Base-by-base conservation (phyloP, 305 asterid genomes). In the Rubia tinctorum region DNA sequence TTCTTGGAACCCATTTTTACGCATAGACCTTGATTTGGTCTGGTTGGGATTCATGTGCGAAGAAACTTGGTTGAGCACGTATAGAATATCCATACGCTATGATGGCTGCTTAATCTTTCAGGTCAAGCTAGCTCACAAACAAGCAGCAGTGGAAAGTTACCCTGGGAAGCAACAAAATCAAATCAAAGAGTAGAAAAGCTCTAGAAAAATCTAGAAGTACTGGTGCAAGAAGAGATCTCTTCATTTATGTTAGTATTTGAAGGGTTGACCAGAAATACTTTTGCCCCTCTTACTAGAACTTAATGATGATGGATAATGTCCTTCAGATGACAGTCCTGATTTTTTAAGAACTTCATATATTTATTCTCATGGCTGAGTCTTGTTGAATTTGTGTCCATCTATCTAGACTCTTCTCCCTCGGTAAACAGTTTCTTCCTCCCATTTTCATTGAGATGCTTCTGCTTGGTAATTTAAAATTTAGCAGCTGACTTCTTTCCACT, bases 41-140 rank as follows among this genome's bases (percentile, higher is more conserved):
- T 15, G 67, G 43, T 67, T 43, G 43, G 3, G 62, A 14, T 68
- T 30, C 25, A 37, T 68, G 42, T 13, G 58, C 59, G 69, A 2
- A 12, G 17, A 15, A 27, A 15, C 30, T 34, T 25, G 39, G 14
- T 23, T 8, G 30, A 45, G 37, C 78, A 56, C 43, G 37, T 40
- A 42, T 60, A 69, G 22, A 61, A 49, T 61, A 65, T 55, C 56
- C 11, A 13, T 30, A 30, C 34, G 34, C 42, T 27, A 68, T 74
- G 69, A 64, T 72, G 42, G 20, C 8, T 53, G 45, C 65, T 17
- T 34, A 64, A 17, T 65, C 71, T 47, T 75, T 51, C 80, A 95
- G 99, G 81, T 90, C 79, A 91, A 89, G 85, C 92, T 95, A 79
- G 98, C 99, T 10, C 97, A 95, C 90, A 92, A 90, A 84, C 99